phyloP scores from a whole-genome alignment of 1,284 basidiomycete species.

The Cryptococcus maquisensis region DNA sequence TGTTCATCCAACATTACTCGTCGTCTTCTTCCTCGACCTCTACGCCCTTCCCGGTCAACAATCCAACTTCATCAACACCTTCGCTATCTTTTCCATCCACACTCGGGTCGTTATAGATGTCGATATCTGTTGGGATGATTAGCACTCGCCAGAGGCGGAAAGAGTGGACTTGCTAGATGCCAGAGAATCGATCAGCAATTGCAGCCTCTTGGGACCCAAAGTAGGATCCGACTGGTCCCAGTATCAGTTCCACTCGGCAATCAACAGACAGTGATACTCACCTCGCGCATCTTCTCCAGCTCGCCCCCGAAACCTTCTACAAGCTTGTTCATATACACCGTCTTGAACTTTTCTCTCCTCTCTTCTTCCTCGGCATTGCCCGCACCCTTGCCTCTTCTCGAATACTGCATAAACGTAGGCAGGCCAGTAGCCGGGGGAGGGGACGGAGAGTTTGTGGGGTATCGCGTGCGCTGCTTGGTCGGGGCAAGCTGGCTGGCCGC shows the following conservation, averaged over 20 bases:
- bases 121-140: slow-evolving; percentile 26
- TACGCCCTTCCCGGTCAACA: slow-evolving; percentile 1
- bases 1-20: background rate
- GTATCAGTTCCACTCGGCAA: background rate
- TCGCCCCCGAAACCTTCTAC: slow-evolving; percentile 47
- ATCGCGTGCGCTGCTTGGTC: slow-evolving; percentile 11
- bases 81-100: background rate
- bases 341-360: slow-evolving; percentile 36
- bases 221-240: slow-evolving; percentile 34
- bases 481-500: slow-evolving; percentile 3
- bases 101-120: slow-evolving; percentile 38
- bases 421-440: slow-evolving; percentile 23
- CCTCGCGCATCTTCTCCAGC: slow-evolving; percentile 42
- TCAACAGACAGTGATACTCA: slow-evolving; percentile 18
- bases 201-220: slow-evolving; percentile 36
- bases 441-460: slow-evolving; percentile 31
- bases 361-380: slow-evolving; percentile 27
- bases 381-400: background rate
- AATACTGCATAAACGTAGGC: slow-evolving; percentile 25
- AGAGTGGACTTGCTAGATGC: slow-evolving; percentile 25
- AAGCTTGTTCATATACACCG: slow-evolving; percentile 48
- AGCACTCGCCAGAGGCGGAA: background rate
- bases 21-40: background rate
- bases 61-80: slow-evolving; percentile 30
- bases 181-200: slow-evolving; percentile 44